These are phyloP conservation scores for Tricladium varicosporioides DNA, from an alignment of 2,329 filamentous ascomycete genomes.

Conservation along the genomic window DNA sequence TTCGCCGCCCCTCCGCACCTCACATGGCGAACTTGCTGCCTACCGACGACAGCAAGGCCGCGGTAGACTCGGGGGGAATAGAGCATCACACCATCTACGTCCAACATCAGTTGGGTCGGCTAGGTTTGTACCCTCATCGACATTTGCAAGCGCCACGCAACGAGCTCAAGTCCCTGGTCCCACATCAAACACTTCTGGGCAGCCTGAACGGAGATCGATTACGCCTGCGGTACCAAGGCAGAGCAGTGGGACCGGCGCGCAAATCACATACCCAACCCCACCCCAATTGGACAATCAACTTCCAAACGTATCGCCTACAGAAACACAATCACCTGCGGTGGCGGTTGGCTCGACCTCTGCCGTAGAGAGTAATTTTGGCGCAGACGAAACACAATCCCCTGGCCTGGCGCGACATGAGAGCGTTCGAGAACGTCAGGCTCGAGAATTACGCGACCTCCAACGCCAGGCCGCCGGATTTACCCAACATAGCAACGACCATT, in stretches of 20 bases:
- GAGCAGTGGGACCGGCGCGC: background rate
- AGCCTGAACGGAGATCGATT: slow-evolving; percentile 6
- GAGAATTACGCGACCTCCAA: background rate
- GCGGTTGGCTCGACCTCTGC: slow-evolving; percentile 10
- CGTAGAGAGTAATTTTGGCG: too few relatives aligned
- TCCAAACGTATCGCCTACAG: slow-evolving; percentile 4
- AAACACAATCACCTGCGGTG: slow-evolving; percentile 13
- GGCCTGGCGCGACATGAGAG: background rate
- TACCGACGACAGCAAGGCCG: slow-evolving; percentile 24
- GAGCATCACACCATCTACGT: slow-evolving; percentile 20
- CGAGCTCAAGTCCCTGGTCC: slow-evolving; percentile 1
- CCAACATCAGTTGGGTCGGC: slow-evolving; percentile 25
- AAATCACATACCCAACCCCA: background rate
- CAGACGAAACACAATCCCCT: too few relatives aligned
- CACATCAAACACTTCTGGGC: background rate
- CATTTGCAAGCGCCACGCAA: slow-evolving; percentile 8
- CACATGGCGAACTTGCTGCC: slow-evolving; percentile 22
- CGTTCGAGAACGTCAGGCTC: background rate
- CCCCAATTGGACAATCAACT: background rate
- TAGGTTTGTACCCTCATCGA: slow-evolving; percentile 12
- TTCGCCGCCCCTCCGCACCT: slow-evolving; percentile 10
- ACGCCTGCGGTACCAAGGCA: slow-evolving; percentile 11
- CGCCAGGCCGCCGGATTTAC: background rate
- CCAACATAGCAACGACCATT: background rate
- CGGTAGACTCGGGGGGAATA: slow-evolving; percentile 21